A percentile compares a stretch with the other conserved stretches of the same genome.
phyloP scores from a whole-genome alignment of 129 eudicot species.

The Helichrysum umbraculigerum region DNA sequence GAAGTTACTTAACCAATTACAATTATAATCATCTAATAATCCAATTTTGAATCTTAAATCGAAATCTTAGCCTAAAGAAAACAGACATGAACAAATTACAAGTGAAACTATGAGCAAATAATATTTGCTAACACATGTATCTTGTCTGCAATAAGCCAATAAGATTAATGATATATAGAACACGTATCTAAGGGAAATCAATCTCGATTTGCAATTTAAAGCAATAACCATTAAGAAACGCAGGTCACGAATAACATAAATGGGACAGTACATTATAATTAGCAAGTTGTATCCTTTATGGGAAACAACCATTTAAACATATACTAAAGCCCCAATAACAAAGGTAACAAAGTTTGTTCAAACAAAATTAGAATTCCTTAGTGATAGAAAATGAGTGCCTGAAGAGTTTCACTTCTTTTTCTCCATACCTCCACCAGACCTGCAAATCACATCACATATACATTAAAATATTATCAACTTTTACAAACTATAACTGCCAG shows the following conservation, averaged over 20 bases:
- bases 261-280: neutral
- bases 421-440: conserved; percentile 53
- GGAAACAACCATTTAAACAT: neutral
- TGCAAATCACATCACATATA: conserved; percentile 16
- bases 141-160: neutral
- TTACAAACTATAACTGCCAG: neutral
- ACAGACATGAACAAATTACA: too few species aligned
- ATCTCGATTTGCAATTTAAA: neutral
- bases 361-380: neutral
- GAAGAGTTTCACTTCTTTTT: conserved; percentile 45
- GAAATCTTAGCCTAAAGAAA: too few species aligned
- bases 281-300: neutral
- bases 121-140: neutral
- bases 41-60: too few species aligned
- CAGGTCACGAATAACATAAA: neutral
- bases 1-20: too few species aligned
- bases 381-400: neutral
- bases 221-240: neutral
- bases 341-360: neutral
- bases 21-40: too few species aligned
- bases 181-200: neutral
- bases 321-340: neutral
- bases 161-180: neutral
- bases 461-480: neutral
- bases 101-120: too few species aligned